A percentile compares a stretch with the other conserved stretches of the same genome.
These are phyloP conservation scores for Candida anglica DNA, from an alignment of 805 yeast species.

Conservation along the genomic window DNA sequence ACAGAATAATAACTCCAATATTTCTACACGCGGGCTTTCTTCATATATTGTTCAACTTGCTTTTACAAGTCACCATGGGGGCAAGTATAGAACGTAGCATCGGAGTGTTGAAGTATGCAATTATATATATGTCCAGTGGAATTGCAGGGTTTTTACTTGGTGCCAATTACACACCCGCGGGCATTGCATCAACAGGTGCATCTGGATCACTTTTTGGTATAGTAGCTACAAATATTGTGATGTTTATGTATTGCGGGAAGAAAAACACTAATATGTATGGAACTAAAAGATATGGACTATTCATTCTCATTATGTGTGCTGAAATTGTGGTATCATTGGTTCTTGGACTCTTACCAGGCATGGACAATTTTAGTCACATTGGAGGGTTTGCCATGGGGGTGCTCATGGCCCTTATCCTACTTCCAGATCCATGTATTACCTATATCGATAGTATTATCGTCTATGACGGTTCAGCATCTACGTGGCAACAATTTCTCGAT, in stretches of 20 bases:
- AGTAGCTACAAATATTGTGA: constrained; percentile 56
- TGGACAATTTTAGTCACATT: constrained; percentile 71
- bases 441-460: constrained; percentile 37
- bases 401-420: constrained; percentile 42
- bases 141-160: constrained; percentile 66
- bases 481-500: constrained; percentile 27
- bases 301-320: constrained; percentile 43
- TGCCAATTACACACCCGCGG: constrained; percentile 64
- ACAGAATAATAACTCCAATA: constrained; percentile 64
- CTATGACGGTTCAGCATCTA: constrained; percentile 23
- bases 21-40: constrained; percentile 72
- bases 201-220: constrained; percentile 70
- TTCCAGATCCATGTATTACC: constrained; percentile 55
- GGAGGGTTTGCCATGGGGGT: constrained; percentile 71
- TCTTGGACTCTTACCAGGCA: constrained; percentile 66
- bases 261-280: constrained; percentile 43
- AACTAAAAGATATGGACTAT: constrained; percentile 42
- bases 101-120: constrained; percentile 49
- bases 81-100: constrained; percentile 52
- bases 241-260: constrained; percentile 51
- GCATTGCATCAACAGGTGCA: constrained; percentile 66
- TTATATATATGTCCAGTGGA: constrained; percentile 60
- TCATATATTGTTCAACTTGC: constrained; percentile 60
- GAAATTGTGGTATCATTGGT: constrained; percentile 60
- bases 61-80: constrained; percentile 61